phyloP scores from a whole-genome alignment of 2,329 filamentous ascomycete species.

The Aspergillus neoniger region DNA sequence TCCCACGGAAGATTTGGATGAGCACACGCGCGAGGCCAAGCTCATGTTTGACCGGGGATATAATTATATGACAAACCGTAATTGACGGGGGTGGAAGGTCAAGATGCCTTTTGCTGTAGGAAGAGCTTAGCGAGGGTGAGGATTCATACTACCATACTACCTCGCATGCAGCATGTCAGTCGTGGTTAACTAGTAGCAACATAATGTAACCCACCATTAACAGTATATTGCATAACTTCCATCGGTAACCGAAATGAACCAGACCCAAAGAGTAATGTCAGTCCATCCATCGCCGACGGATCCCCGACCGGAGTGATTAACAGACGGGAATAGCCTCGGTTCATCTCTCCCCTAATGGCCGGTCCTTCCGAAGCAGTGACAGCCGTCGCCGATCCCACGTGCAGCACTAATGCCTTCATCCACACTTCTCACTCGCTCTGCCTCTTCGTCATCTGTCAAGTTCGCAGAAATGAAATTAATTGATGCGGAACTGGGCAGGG shows the following conservation, averaged over 20 bases:
- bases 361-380: background rate
- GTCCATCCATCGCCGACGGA: background rate
- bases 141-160: no score
- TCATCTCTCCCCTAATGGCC: no score
- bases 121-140: no score
- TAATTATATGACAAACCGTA: slow-evolving; percentile 3
- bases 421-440: no score
- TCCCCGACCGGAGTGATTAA: background rate
- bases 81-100: no score
- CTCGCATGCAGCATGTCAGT: no score
- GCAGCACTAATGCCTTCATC: background rate
- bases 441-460: background rate
- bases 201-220: no score
- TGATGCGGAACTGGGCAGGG: no score
- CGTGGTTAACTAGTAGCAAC: no score
- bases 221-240: no score
- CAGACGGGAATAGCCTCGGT: background rate
- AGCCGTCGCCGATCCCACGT: slow-evolving; percentile 2
- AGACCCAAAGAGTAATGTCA: no score
- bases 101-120: no score
- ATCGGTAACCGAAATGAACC: background rate
- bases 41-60: slow-evolving; percentile 3
- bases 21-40: background rate
- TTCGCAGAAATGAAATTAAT: background rate
- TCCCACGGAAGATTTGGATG: slow-evolving; percentile 12